Conservation (phyloP, 1,139 yeast genomes). For the Pichia cactophila region DNA sequence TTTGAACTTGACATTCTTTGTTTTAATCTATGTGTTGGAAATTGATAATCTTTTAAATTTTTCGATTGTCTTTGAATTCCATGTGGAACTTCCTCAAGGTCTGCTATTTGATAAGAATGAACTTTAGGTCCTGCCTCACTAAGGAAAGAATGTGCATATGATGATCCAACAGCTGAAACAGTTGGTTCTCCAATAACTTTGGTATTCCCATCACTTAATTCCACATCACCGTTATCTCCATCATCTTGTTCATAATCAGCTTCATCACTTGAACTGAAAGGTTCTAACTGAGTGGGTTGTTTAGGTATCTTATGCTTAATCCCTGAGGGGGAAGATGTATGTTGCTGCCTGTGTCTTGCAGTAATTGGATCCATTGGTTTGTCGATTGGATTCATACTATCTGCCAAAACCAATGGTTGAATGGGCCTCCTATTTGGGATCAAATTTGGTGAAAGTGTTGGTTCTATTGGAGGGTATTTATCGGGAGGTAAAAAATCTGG, state of each 20-base stretch:
- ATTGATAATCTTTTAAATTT: constrained; percentile 54
- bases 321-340: not conserved
- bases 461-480: constrained; percentile 49
- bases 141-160: constrained; percentile 6
- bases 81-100: constrained; percentile 92
- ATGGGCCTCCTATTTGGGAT: constrained; percentile 76
- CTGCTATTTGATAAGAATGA: constrained; percentile 72
- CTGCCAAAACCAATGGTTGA: constrained; percentile 69
- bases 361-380: constrained; percentile 57
- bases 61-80: constrained; percentile 86
- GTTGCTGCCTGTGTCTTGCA: not conserved
- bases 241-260: constrained; percentile 8
- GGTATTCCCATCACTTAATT: not conserved
- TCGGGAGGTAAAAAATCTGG: constrained; percentile 74
- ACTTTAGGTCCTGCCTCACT: constrained; percentile 34
- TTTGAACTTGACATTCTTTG: constrained; percentile 63
- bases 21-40: constrained; percentile 82
- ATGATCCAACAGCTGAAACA: constrained; percentile 1
- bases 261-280: constrained; percentile 35
- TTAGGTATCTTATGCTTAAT: constrained; percentile 34
- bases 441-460: constrained; percentile 63
- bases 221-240: not conserved
- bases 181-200: not conserved
- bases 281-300: constrained; percentile 37
- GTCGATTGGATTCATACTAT: constrained; percentile 60